Evolutionary conservation across 441 rosid genomes (phyloP).

Genomic region (Mallotus repandus): DNA sequence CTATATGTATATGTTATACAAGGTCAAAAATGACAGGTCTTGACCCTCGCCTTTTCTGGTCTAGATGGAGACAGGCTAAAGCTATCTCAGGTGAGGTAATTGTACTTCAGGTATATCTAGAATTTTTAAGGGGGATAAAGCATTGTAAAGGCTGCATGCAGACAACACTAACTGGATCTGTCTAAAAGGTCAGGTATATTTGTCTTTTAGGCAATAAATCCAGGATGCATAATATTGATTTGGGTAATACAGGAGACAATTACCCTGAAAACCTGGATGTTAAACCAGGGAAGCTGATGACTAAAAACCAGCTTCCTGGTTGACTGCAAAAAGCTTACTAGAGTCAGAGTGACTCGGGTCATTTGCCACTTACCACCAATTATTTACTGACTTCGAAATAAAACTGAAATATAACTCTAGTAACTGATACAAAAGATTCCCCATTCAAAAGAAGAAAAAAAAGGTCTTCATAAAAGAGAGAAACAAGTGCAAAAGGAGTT

Average conservation of each 20-base stretch:
- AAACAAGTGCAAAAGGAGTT: conserved; percentile 15
- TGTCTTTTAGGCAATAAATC: conserved; percentile 38
- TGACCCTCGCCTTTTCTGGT: neutral
- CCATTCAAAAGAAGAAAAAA: conserved; percentile 1
- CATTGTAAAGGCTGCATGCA: neutral
- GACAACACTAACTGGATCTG: conserved; percentile 4
- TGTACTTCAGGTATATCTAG: neutral
- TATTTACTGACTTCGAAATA: conserved; percentile 29
- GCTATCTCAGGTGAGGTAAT: neutral
- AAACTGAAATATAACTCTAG: conserved; percentile 22
- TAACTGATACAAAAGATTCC: conserved; percentile 31
- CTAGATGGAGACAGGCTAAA: neutral
- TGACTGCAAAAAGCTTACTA: conserved; percentile 28
- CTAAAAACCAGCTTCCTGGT: conserved; percentile 30
- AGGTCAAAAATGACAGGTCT: too few species aligned
- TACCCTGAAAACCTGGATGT: conserved; percentile 44
- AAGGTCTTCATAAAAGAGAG: conserved; percentile 1
- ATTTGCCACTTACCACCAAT: conserved; percentile 27
- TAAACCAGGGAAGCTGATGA: conserved; percentile 25
- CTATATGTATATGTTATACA: too few species aligned
- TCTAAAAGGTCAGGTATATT: conserved; percentile 18
- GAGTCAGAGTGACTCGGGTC: conserved; percentile 20
- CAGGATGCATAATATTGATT: conserved; percentile 27
- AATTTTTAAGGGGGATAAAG: neutral
- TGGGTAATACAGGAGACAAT: conserved; percentile 29